A percentile compares a stretch with the other conserved stretches of the same genome.
Evolutionary conservation across 2,329 filamentous ascomycete species (phyloP).

Genomic region (Fusarium circinatum): DNA sequence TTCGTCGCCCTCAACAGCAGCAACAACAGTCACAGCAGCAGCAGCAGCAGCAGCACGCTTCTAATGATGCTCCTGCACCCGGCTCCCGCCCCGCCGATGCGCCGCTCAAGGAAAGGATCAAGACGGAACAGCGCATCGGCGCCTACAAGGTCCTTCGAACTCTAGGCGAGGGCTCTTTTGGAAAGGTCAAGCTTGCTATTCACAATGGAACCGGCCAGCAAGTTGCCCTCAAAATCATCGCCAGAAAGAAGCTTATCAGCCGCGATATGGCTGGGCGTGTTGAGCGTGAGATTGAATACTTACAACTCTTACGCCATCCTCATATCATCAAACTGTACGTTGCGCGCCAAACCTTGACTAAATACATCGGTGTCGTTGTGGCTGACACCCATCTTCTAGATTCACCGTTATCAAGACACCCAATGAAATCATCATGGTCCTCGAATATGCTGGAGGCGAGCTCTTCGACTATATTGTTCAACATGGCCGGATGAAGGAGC

Average conservation of each 20-base stretch:
- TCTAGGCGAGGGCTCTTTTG: constrained; percentile 95
- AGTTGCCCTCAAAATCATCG: constrained; percentile 98
- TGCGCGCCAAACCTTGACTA: background rate
- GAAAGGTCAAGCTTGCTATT: constrained; percentile 96
- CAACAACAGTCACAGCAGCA: constrained; percentile 34
- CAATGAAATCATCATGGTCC: constrained; percentile 97
- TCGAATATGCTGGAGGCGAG: constrained; percentile 96
- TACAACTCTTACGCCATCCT: constrained; percentile 93
- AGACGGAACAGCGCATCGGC: constrained; percentile 84
- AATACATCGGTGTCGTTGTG: background rate
- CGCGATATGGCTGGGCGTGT: constrained; percentile 98
- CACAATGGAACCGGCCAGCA: constrained; percentile 93
- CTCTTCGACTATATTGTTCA: constrained; percentile 98
- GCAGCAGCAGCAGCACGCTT: constrained; percentile 36
- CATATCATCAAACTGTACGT: constrained; percentile 98
- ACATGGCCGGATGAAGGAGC: constrained; percentile 89
- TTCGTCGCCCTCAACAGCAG: constrained; percentile 61
- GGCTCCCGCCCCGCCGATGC: constrained; percentile 48
- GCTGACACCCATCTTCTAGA: constrained; percentile 54
- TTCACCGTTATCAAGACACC: constrained; percentile 97
- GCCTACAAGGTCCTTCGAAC: constrained; percentile 92
- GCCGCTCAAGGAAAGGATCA: constrained; percentile 58
- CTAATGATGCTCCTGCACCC: constrained; percentile 40
- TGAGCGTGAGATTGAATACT: constrained; percentile 97
- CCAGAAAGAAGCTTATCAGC: constrained; percentile 93